A percentile compares a stretch with the other conserved stretches of the same genome.
Evolutionary conservation across 257 asterid species (phyloP).

Genomic region (Solanum sitiens): DNA sequence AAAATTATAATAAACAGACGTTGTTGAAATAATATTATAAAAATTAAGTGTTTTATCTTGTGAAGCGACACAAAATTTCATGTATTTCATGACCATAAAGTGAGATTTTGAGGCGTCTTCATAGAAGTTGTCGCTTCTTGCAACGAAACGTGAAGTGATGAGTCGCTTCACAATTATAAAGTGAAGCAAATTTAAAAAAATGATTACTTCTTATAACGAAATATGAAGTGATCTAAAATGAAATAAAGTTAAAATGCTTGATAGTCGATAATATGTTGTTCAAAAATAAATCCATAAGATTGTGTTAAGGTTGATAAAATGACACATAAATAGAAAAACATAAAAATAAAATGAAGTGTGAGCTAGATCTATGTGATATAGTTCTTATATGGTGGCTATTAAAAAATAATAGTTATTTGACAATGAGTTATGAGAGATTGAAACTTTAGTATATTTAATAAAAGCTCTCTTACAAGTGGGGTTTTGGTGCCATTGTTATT

Average conservation of each 20-base stretch:
- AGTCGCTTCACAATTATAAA: no score
- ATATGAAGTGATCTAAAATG: neutral
- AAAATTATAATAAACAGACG: neutral
- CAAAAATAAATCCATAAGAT: no score
- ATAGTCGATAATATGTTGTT: neutral
- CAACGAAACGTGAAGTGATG: neutral
- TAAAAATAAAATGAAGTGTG: neutral
- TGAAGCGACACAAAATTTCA: neutral
- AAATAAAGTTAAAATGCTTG: neutral
- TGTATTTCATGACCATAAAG: neutral
- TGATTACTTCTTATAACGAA: no score
- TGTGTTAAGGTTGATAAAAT: no score
- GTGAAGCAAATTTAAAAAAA: no score
- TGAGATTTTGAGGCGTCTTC: no score
- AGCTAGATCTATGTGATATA: neutral
- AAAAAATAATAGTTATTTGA: neutral
- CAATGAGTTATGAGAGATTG: neutral
- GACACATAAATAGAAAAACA: accelerated
- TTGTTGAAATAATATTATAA: neutral
- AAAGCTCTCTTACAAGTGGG: neutral
- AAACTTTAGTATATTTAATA: neutral
- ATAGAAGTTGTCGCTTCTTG: neutral
- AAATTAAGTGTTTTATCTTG: neutral
- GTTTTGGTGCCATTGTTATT: neutral
- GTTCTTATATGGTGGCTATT: neutral